These are phyloP conservation scores for Mycosphaerella arachidis DNA, from an alignment of 2,329 filamentous ascomycete species.

Conservation along the genomic window DNA sequence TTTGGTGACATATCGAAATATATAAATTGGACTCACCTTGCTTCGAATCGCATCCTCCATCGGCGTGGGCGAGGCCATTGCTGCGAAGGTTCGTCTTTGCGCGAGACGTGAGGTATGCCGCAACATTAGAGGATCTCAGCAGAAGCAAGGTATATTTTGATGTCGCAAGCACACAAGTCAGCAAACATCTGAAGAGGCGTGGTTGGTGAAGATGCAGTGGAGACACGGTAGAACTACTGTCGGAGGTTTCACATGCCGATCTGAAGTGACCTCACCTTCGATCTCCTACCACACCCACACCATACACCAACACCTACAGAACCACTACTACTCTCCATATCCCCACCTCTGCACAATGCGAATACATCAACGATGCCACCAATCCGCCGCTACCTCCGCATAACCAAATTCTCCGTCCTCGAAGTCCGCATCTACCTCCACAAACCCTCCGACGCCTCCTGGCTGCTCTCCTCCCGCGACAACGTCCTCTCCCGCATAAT, in stretches of 20 bases:
- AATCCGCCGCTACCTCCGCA: conserved; percentile 81
- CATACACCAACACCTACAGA: background rate
- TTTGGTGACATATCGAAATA: background rate
- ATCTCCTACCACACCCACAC: background rate
- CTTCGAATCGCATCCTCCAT: conserved; percentile 77
- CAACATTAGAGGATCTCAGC: conserved; percentile 1
- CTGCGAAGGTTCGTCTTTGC: conserved; percentile 6
- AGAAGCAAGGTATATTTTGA: conserved; percentile 4
- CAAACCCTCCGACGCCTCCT: conserved; percentile 76
- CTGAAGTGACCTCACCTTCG: background rate
- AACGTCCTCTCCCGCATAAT: conserved; percentile 79
- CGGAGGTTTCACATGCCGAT: conserved; percentile 7
- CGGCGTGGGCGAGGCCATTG: conserved; percentile 59
- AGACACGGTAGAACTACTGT: background rate
- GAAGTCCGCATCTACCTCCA: conserved; percentile 96
- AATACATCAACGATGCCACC: conserved; percentile 65
- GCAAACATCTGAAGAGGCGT: background rate
- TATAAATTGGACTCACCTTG: conserved; percentile 55
- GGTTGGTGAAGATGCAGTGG: background rate
- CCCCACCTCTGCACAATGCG: conserved; percentile 27
- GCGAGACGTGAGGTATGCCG: conserved; percentile 2
- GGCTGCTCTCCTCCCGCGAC: conserved; percentile 74
- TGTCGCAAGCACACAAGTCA: background rate
- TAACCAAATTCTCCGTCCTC: conserved; percentile 89
- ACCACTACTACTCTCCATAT: background rate